Evolutionary conservation across 2,329 filamentous ascomycete genomes (phyloP).

Genomic region (Talaromyces verruculosus): DNA sequence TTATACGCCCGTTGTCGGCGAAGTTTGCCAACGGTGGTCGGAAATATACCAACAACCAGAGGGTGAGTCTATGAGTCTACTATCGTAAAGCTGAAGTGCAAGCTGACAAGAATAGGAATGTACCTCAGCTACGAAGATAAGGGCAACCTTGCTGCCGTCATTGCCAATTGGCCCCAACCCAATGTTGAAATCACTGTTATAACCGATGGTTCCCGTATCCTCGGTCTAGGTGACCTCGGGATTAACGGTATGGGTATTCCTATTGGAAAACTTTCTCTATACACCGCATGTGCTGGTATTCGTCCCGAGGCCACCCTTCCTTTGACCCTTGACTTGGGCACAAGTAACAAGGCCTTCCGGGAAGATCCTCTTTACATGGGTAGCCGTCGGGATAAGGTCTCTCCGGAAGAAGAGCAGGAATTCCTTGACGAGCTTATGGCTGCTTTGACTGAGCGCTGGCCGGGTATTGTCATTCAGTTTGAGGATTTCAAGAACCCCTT

Average conservation of each 20-base stretch:
- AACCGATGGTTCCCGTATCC: slow-evolving; percentile 90
- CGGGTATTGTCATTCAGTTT: slow-evolving; percentile 79
- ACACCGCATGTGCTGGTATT: slow-evolving; percentile 94
- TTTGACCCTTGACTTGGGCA: slow-evolving; percentile 63
- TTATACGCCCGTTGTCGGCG: slow-evolving; percentile 66
- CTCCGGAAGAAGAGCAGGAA: slow-evolving; percentile 74
- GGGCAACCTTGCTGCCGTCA: slow-evolving; percentile 82
- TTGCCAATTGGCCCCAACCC: slow-evolving; percentile 87
- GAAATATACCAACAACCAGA: slow-evolving; percentile 94
- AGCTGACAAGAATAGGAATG: slow-evolving; percentile 53
- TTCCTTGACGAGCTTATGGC: slow-evolving; percentile 98
- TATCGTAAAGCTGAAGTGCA: neutral
- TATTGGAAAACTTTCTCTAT: slow-evolving; percentile 92
- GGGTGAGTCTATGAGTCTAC: slow-evolving; percentile 52
- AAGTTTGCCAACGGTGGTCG: slow-evolving; percentile 95
- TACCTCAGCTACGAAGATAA: slow-evolving; percentile 96
- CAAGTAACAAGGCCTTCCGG: slow-evolving; percentile 61
- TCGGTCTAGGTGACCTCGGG: slow-evolving; percentile 88
- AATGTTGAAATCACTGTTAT: slow-evolving; percentile 95
- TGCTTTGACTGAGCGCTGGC: slow-evolving; percentile 76
- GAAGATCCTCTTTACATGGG: slow-evolving; percentile 91
- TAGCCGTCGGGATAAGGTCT: slow-evolving; percentile 77
- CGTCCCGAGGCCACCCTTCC: slow-evolving; percentile 69
- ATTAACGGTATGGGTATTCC: slow-evolving; percentile 98
- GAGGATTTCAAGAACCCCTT: slow-evolving; percentile 99